phyloP scores from a whole-genome alignment of 306 rosid species.

The Rubus idaeus region DNA sequence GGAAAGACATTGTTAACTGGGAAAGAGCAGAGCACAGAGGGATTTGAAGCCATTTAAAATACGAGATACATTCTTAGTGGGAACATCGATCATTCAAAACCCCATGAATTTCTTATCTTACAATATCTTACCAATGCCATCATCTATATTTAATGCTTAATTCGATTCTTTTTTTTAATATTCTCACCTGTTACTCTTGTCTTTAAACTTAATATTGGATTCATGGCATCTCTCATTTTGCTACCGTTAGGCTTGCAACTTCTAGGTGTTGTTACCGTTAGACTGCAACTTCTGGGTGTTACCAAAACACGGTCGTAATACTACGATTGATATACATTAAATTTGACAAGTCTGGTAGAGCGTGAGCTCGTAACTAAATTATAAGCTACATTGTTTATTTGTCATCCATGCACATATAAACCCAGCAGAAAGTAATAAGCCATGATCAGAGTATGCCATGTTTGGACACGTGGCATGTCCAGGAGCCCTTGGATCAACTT shows the following conservation, averaged over 20 bases:
- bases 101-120: constrained; percentile 3
- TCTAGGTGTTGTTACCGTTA: background rate
- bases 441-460: too few species aligned
- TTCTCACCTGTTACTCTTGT: too few species aligned
- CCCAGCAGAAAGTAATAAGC: too few species aligned
- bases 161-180: background rate
- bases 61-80: background rate
- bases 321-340: too few species aligned
- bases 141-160: background rate
- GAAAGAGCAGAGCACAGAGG: too few species aligned
- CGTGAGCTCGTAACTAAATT: too few species aligned
- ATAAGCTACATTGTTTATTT: background rate
- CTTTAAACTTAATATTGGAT: background rate
- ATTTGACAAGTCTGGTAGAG: too few species aligned
- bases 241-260: background rate
- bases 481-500: too few species aligned
- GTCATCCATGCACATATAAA: background rate
- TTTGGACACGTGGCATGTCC: too few species aligned
- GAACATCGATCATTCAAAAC: background rate
- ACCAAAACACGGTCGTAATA: too few species aligned
- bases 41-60: background rate
- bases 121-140: background rate
- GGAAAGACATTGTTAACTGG: too few species aligned
- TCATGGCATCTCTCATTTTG: background rate
- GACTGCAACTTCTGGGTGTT: too few species aligned